A percentile compares a stretch with the other conserved stretches of the same genome.
phyloP scores from a whole-genome alignment of 306 rosid genomes.

The Quercus glauca region DNA sequence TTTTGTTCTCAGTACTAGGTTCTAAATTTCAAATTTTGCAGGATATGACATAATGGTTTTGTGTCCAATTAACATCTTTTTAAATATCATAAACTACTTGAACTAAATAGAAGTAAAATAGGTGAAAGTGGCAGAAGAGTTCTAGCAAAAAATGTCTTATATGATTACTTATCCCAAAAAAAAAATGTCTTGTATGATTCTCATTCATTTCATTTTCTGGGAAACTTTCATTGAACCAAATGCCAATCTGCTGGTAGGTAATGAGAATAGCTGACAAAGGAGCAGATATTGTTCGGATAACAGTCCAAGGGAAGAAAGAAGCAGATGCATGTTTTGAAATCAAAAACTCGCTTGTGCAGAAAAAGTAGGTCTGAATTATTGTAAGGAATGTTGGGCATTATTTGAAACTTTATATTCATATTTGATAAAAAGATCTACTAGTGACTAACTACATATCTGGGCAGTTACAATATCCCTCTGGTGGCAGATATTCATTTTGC shows the following conservation, averaged over 20 bases:
- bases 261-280: constrained; percentile 94
- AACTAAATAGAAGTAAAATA: not conserved
- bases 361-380: constrained; percentile 56
- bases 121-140: not conserved
- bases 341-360: constrained; percentile 89
- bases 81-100: not conserved
- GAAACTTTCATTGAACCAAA: constrained; percentile 15
- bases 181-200: not conserved
- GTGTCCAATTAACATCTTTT: not conserved
- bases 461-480: constrained; percentile 80
- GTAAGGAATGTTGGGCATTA: constrained; percentile 1
- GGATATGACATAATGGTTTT: not conserved
- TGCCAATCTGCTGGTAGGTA: constrained; percentile 50
- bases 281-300: constrained; percentile 89
- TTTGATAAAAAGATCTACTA: constrained; percentile 13
- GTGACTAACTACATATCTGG: constrained; percentile 17
- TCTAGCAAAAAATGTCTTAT: not conserved
- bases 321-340: constrained; percentile 97
- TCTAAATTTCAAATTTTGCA: not conserved
- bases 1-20: not conserved
- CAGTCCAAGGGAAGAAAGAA: constrained; percentile 97
- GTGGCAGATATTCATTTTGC: constrained; percentile 96
- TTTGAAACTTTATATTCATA: constrained; percentile 2
- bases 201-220: not conserved
- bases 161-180: not conserved